Evolutionary conservation across 2,329 filamentous ascomycete genomes (phyloP), one percentile per base, ranked within the genome.

Genomic region (Pseudocercospora ulei): DNA sequence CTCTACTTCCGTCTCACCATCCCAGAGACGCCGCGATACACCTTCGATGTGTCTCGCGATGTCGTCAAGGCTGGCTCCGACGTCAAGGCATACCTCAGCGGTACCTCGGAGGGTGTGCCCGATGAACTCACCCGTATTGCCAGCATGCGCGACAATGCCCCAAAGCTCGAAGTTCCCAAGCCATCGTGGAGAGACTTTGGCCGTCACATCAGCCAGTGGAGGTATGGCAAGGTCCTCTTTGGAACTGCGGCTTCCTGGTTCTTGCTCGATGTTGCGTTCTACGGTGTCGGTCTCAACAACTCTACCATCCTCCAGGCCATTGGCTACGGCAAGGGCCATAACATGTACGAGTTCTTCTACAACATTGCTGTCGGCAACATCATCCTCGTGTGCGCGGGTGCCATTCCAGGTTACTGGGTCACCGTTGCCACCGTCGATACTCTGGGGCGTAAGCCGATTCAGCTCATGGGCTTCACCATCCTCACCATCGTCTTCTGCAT

Each of bases 181-280:
- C 80, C 82, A 23, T 77, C 76, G 49, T 83, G 73, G 69, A 47
- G 54, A 12, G 84, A 92, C 62, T 90, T 90, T 65, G 58, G 67
- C 61, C 61, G 60, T 20, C 79, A 88, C 65, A 88, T 85, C 61
- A 59, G 68, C 41, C 73, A 79, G 56, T 76, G 73, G 68, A 81
- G 76, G 65, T 78, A 88, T 57, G 76, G 72, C 38, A 75, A 78
- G 56, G 70, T 86, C 9, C 72, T 85, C 0, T 66, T 85, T 26
- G 82, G 82, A n/a, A 88, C 82, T 7, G 80, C 82, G 7, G 79
- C 80, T 25, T 88, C 83, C 2, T 92, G 84, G 83, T 88, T 87
- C 62, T 73, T 82, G 62, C 76, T 83, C 37, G 82, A 87, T 56
- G 68, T 74, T 25, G 70, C 70, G 23, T 64, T 65, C 47, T 64